Evolutionary conservation across 2,329 filamentous ascomycete species (phyloP).

Genomic region (Blumeria hordei): DNA sequence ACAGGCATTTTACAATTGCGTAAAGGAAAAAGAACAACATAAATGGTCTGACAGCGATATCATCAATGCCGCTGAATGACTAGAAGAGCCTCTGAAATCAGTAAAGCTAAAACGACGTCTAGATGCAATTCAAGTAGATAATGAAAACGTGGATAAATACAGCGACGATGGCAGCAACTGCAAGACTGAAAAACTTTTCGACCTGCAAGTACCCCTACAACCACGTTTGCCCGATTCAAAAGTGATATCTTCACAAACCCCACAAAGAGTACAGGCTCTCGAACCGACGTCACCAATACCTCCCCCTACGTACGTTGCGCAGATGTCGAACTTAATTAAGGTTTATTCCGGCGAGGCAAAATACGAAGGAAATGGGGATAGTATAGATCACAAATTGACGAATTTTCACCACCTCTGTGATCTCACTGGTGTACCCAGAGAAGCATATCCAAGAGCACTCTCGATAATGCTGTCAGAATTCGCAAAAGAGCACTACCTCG

Average conservation of each 20-base stretch:
- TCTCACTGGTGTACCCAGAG: background rate
- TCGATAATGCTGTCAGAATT: slow-evolving; percentile 2
- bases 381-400: background rate
- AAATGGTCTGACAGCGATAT: background rate
- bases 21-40: background rate
- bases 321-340: background rate
- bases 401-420: slow-evolving; percentile 2
- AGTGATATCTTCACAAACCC: background rate
- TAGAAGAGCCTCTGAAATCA: background rate
- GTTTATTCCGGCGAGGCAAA: background rate
- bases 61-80: background rate
- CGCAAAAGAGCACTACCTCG: slow-evolving; percentile 2
- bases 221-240: background rate
- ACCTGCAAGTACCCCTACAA: background rate
- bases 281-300: background rate
- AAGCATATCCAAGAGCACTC: slow-evolving; percentile 1
- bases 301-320: background rate
- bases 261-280: background rate
- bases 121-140: background rate
- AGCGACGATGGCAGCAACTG: background rate
- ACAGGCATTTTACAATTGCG: background rate
- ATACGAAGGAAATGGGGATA: background rate
- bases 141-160: background rate
- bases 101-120: background rate
- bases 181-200: background rate